Conservation (phyloP, 1,139 yeast genomes). For the Geotrichum siamense region DNA sequence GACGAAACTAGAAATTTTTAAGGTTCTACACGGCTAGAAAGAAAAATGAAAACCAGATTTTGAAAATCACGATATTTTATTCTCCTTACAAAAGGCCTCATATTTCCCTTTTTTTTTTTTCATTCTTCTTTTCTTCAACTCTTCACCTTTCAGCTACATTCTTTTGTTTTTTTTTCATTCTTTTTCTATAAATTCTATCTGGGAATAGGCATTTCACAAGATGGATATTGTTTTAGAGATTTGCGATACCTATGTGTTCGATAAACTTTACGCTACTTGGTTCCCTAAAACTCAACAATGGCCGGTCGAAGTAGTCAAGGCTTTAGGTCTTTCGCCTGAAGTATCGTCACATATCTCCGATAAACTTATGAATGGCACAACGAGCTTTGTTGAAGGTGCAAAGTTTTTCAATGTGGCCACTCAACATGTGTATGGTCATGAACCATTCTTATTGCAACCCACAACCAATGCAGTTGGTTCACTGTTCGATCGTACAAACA, state of each 20-base stretch:
- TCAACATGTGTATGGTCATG: constrained; percentile 41
- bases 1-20: no score
- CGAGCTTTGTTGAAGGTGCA: constrained; percentile 13
- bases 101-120: background rate
- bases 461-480: constrained; percentile 54
- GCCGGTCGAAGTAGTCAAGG: constrained; percentile 11
- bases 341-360: background rate
- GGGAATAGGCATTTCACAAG: background rate
- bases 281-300: constrained; percentile 37
- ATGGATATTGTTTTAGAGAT: constrained; percentile 91
- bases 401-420: constrained; percentile 12
- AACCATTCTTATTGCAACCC: constrained; percentile 44
- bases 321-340: constrained; percentile 6
- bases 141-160: background rate
- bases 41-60: no score
- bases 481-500: constrained; percentile 59
- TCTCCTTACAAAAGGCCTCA: no score
- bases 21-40: no score
- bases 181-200: no score
- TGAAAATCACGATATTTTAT: constrained; percentile 6
- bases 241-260: constrained; percentile 64
- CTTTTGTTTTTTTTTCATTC: constrained; percentile 1
- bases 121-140: background rate
- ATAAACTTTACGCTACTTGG: constrained; percentile 56
- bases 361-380: constrained; percentile 3